A percentile compares a stretch with the other conserved stretches of the same genome.
Evolutionary conservation across 371 early-diverging fungal genomes (phyloP).

Genomic region (Rhizomucor miehei): DNA sequence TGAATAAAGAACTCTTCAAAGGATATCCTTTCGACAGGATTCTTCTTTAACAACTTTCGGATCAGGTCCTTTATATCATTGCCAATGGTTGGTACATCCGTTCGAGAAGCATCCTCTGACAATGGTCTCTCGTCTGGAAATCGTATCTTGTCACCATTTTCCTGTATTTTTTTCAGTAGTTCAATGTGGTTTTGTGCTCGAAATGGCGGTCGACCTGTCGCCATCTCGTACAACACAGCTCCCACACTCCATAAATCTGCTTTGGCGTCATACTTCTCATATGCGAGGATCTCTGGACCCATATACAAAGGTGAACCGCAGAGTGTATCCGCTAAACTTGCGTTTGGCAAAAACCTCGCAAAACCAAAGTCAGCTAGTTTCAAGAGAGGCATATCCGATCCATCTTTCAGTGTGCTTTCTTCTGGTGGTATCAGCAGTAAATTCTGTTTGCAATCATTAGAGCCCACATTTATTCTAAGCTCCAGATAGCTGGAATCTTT

Average conservation of each 20-base stretch:
- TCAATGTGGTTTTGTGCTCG: slow-evolving; percentile 92
- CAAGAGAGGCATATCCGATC: slow-evolving; percentile 62
- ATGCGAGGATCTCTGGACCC: slow-evolving; percentile 95
- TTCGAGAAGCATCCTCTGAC: too few species aligned
- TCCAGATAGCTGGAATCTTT: neutral
- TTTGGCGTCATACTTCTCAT: slow-evolving; percentile 90
- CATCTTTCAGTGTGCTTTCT: slow-evolving; percentile 8
- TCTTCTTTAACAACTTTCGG: slow-evolving; percentile 74
- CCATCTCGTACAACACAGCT: slow-evolving; percentile 92
- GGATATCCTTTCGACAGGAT: slow-evolving; percentile 82
- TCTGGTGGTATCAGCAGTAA: slow-evolving; percentile 63
- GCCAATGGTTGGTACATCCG: slow-evolving; percentile 34
- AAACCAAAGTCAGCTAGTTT: slow-evolving; percentile 98
- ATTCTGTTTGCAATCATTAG: slow-evolving; percentile 54
- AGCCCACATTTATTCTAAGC: neutral
- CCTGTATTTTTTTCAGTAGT: slow-evolving; percentile 82
- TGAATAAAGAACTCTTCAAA: slow-evolving; percentile 94
- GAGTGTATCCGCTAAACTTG: slow-evolving; percentile 88
- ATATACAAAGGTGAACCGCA: slow-evolving; percentile 97
- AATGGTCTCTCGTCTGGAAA: slow-evolving; percentile 76
- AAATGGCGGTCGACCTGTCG: slow-evolving; percentile 89
- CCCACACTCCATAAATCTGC: slow-evolving; percentile 98
- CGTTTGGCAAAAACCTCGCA: slow-evolving; percentile 81
- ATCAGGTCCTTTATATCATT: slow-evolving; percentile 83
- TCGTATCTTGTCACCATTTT: slow-evolving; percentile 71